Evolutionary conservation across 306 rosid genomes (phyloP), one percentile per base, ranked within the genome.

Genomic region (Delonix regia): DNA sequence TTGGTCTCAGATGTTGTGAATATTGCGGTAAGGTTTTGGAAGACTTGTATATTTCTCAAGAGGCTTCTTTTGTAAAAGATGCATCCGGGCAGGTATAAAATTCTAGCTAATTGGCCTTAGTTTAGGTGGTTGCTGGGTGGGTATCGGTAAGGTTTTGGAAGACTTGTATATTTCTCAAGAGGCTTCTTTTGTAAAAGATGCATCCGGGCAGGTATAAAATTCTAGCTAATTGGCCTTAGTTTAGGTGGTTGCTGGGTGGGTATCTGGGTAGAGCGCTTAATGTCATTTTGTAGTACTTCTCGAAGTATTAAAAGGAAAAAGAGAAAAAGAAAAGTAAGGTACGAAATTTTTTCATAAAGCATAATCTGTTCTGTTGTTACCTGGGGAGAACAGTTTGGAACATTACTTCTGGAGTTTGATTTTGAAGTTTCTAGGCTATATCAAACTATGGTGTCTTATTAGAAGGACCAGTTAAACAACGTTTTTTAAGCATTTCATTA

Each of bases 71-170:
- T 63, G 4, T 61, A 6, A 74, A 74, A 44, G 67, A 28, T 30
- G 45, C 45, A 22, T 41, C 10, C 4, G 79, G 79, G 44, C 79
- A 74, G 79, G 79, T 74, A 52, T 33, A 38, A 16, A 62, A 10
- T 19, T 55, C 21, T 34, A 12, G 49, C 33, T 36, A 34, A 53
- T 71, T 34, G n/a, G 48, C 49, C 13, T n/a, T n/a, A 44, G 3
- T 21, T 71, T 28, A n/a, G 13, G 45, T 33, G 68, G 67, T 41
- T 73, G 11, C 15, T n/a, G n/a, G n/a, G n/a, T n/a, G n/a, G n/a
- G n/a, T n/a, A n/a, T n/a, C 13, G 79, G 79, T 11, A 74, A 45
- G 59, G 79, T 74, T 11, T 74, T 74, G 79, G 79, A 74, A n/a
- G 69, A 74, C 10, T 16, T 36, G 30, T 25, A 74, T 61, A 13